Conservation (phyloP, 129 eudicot genomes). For the Arctium lappa region DNA sequence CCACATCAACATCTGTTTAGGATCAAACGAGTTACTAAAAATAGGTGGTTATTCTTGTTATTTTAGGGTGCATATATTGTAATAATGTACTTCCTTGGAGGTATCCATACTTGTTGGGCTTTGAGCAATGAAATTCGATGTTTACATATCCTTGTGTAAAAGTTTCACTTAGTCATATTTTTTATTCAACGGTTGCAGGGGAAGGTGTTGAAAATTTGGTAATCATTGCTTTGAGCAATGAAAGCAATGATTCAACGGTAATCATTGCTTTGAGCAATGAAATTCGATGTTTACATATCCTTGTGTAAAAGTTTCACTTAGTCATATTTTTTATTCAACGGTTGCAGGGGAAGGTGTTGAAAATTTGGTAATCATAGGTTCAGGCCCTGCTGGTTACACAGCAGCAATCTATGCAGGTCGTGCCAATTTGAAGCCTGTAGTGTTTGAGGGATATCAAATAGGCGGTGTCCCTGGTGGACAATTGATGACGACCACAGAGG, state of each 20-base stretch:
- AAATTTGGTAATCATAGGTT: conserved; percentile 91
- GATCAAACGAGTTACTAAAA: neutral
- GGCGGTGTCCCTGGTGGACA: conserved; percentile 99
- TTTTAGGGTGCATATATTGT: neutral
- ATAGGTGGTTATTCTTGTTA: neutral
- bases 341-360: conserved; percentile 64
- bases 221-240: conserved; percentile 30
- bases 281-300: neutral
- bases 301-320: neutral
- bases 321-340: neutral
- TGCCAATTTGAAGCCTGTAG: conserved; percentile 94
- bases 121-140: neutral
- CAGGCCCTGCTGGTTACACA: conserved; percentile 99
- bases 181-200: conserved; percentile 34
- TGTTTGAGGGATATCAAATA: conserved; percentile 90
- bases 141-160: neutral
- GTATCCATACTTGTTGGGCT: neutral
- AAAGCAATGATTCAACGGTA: no score
- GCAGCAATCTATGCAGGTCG: conserved; percentile 98
- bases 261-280: no score
- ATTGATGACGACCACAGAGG: conserved; percentile 98
- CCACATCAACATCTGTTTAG: neutral
- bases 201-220: conserved; percentile 80
- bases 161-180: neutral
- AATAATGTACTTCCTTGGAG: neutral